A percentile compares a stretch with the other conserved stretches of the same genome.
Evolutionary conservation across 2,329 filamentous ascomycete species (phyloP).

Genomic region (Fusarium pseudograminearum): DNA sequence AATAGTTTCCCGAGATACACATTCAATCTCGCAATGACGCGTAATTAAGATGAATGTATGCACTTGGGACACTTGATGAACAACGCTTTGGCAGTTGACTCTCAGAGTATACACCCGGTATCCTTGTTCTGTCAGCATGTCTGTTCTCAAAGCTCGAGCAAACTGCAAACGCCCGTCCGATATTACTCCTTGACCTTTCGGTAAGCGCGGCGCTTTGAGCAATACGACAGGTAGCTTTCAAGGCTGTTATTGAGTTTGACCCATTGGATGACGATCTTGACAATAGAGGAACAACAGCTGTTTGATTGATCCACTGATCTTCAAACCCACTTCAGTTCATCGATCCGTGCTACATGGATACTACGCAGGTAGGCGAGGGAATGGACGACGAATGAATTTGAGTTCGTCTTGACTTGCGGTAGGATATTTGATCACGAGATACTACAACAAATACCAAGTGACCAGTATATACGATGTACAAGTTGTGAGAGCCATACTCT

Average conservation of each 20-base stretch:
- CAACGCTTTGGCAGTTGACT: not conserved
- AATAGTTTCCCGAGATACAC: not conserved
- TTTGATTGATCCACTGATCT: constrained; percentile 13
- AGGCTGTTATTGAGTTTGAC: not conserved
- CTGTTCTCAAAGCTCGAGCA: not conserved
- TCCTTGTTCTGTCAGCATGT: not conserved
- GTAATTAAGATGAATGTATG: not conserved
- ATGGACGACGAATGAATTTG: not conserved
- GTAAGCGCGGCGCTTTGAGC: not conserved
- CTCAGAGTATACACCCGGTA: not conserved
- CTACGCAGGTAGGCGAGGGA: not conserved
- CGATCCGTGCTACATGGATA: constrained; percentile 1
- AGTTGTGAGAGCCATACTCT: not conserved
- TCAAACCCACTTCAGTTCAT: constrained; percentile 5
- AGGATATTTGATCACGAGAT: not conserved
- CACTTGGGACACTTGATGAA: not conserved
- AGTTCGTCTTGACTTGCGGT: not conserved
- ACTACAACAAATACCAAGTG: not conserved
- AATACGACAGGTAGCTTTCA: not conserved
- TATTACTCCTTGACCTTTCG: not conserved
- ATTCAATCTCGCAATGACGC: not conserved
- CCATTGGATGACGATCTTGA: not conserved
- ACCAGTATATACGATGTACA: not conserved
- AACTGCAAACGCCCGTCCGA: not conserved
- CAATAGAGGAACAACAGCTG: not conserved